phyloP scores from a whole-genome alignment of 805 yeast species.

The Debaryomyces maramus region DNA sequence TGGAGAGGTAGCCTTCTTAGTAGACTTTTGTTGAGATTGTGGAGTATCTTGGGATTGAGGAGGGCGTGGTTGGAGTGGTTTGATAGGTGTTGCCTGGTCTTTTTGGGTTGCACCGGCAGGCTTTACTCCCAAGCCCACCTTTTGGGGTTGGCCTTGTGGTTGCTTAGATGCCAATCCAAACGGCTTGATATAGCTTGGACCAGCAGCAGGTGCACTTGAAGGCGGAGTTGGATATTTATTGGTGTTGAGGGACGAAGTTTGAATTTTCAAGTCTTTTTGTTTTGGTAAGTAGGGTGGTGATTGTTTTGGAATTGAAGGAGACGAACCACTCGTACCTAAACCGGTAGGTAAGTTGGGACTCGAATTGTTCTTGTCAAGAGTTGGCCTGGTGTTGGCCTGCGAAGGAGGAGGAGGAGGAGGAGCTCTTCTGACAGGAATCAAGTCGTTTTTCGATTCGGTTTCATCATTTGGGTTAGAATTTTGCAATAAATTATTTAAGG shows the following conservation, averaged over 20 bases:
- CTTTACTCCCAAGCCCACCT: constrained; percentile 9
- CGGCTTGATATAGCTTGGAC: constrained; percentile 18
- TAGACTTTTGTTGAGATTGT: constrained; percentile 1
- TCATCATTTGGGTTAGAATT: constrained; percentile 16
- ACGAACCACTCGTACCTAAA: constrained; percentile 20
- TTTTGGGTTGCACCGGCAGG: constrained; percentile 8
- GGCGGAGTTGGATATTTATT: constrained; percentile 24
- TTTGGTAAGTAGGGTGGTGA: constrained; percentile 32
- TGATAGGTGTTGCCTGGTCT: constrained; percentile 19
- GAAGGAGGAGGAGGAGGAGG: constrained; percentile 50
- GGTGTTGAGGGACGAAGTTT: constrained; percentile 25
- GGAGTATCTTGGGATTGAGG: constrained; percentile 10
- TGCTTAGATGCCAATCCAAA: constrained; percentile 17
- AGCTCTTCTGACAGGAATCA: constrained; percentile 54
- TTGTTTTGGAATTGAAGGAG: constrained; percentile 25
- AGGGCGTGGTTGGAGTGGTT: constrained; percentile 25
- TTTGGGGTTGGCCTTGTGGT: constrained; percentile 12
- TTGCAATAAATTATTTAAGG: constrained; percentile 33
- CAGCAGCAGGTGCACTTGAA: constrained; percentile 15
- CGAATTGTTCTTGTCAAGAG: constrained; percentile 8
- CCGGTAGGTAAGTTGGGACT: constrained; percentile 18
- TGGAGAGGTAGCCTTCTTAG: constrained; percentile 7
- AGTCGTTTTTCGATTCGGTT: constrained; percentile 20
- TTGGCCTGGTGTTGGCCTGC: not conserved
- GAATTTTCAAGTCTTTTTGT: constrained; percentile 29